Percentiles rank a stretch among this genome's conserved stretches.
Evolutionary conservation across 345 rosid species (phyloP).

Genomic region (Arabidopsis arenosa): DNA sequence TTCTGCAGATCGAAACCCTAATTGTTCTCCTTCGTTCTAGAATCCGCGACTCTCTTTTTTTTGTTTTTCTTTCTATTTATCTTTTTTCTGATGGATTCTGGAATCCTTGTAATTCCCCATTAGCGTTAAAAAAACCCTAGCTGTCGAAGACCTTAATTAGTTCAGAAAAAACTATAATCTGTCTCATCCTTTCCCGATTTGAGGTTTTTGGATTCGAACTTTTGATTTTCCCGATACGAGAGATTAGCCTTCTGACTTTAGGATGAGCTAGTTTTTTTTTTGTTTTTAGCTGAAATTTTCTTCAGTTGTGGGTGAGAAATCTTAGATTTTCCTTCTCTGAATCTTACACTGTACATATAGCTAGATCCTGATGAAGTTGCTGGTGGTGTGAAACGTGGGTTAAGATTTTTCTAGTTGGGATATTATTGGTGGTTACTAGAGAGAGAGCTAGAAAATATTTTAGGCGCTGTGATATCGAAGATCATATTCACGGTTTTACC

Average conservation of each 20-base stretch:
- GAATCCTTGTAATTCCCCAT: slow-evolving; percentile 46
- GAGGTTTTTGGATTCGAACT: slow-evolving; percentile 24
- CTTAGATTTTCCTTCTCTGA: slow-evolving; percentile 15
- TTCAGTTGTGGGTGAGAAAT: slow-evolving; percentile 14
- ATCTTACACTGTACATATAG: slow-evolving; percentile 38
- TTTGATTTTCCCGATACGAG: slow-evolving; percentile 36
- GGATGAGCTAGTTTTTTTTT: slow-evolving; percentile 43
- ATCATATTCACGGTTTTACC: slow-evolving; percentile 8
- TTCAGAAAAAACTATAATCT: slow-evolving; percentile 21
- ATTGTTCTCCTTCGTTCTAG: neutral
- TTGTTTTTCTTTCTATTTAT: slow-evolving; percentile 18
- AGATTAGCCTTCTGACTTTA: slow-evolving; percentile 42
- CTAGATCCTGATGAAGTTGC: slow-evolving; percentile 34
- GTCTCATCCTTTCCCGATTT: slow-evolving; percentile 13
- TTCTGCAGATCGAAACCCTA: slow-evolving; percentile 47
- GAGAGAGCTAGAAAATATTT: slow-evolving; percentile 6
- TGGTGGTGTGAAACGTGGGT: too few species aligned
- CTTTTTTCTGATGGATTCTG: slow-evolving; percentile 22
- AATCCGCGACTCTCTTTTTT: neutral
- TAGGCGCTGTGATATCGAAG: slow-evolving; percentile 12
- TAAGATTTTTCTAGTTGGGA: slow-evolving; percentile 7
- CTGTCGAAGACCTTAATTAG: slow-evolving; percentile 34
- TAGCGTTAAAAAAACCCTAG: slow-evolving; percentile 47
- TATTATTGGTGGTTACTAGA: slow-evolving; percentile 31
- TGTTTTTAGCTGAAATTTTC: slow-evolving; percentile 17